Conservation (phyloP, 768 basidiomycete species). For the Mycena chlorophos region DNA sequence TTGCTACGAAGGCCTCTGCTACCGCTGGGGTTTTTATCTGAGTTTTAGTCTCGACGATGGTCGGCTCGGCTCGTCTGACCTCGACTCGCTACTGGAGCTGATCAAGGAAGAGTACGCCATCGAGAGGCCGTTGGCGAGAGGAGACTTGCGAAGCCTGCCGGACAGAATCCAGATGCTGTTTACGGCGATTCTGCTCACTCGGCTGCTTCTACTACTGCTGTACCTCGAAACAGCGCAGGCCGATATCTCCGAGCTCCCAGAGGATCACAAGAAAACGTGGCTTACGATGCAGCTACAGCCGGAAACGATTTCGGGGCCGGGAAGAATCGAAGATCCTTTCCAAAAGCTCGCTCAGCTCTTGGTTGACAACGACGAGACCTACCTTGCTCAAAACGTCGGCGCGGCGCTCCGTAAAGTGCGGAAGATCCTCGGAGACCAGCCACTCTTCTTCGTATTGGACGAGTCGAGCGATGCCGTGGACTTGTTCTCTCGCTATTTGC, state of each 20-base stretch:
- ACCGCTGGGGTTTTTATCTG: neutral
- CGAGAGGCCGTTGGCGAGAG: neutral
- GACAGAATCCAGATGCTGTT: too few species aligned
- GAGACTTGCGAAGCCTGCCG: too few species aligned
- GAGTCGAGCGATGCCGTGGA: neutral
- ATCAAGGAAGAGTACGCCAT: neutral
- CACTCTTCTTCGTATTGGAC: neutral
- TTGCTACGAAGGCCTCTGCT: neutral
- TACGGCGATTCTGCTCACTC: neutral
- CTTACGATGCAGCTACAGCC: neutral
- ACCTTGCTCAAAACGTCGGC: neutral
- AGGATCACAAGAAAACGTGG: neutral
- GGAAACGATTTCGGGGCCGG: neutral
- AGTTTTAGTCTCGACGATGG: slow-evolving; percentile 2
- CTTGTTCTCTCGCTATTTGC: neutral
- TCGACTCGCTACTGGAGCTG: neutral
- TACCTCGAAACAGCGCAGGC: neutral
- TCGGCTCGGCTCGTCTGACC: neutral
- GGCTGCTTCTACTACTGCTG: neutral
- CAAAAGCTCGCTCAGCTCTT: neutral
- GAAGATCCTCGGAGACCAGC: neutral
- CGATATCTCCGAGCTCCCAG: neutral
- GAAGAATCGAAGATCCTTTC: neutral
- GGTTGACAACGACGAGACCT: neutral
- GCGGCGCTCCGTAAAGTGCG: neutral